phyloP scores from a whole-genome alignment of 225 moss, liverwort and hornwort genomes.

The Pseudisothecium myosuroides region DNA sequence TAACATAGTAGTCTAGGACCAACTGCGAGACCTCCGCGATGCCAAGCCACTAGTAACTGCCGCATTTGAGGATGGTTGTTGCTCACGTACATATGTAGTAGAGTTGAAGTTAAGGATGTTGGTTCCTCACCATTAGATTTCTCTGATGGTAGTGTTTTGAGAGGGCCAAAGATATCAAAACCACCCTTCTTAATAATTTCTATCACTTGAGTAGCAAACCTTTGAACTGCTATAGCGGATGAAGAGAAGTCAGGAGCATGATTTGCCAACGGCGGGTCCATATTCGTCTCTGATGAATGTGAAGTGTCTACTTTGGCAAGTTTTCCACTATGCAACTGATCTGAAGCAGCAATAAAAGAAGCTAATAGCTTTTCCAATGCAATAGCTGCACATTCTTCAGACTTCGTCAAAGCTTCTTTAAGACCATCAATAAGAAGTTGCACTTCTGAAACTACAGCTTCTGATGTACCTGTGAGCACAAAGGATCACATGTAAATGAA shows the following conservation, averaged over 20 bases:
- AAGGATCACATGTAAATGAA: neutral
- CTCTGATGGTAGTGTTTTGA: slow-evolving; percentile 43
- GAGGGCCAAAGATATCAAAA: slow-evolving; percentile 59
- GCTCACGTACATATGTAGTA: slow-evolving; percentile 63
- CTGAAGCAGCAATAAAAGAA: slow-evolving; percentile 65
- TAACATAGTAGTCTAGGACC: slow-evolving; percentile 88
- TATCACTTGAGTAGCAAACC: slow-evolving; percentile 61
- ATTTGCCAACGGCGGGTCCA: slow-evolving; percentile 8
- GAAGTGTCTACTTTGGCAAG: slow-evolving; percentile 28
- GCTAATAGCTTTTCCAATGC: slow-evolving; percentile 63
- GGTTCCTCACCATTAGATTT: slow-evolving; percentile 45
- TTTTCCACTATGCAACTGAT: slow-evolving; percentile 55
- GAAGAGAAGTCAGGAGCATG: slow-evolving; percentile 21
- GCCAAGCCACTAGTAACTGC: slow-evolving; percentile 79
- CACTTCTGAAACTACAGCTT: slow-evolving; percentile 42
- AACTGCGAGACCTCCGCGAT: slow-evolving; percentile 71
- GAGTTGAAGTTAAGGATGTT: slow-evolving; percentile 55
- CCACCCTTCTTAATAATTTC: slow-evolving; percentile 76
- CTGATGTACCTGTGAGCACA: slow-evolving; percentile 24
- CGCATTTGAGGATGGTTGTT: slow-evolving; percentile 67
- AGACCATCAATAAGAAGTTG: slow-evolving; percentile 65
- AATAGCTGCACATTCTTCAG: slow-evolving; percentile 45
- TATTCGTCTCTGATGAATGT: slow-evolving; percentile 7
- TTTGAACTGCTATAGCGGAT: slow-evolving; percentile 40
- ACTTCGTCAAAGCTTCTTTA: slow-evolving; percentile 52